A percentile compares a stretch with the other conserved stretches of the same genome.
phyloP scores from a whole-genome alignment of 768 basidiomycete species.

The Lentinula sp. region DNA sequence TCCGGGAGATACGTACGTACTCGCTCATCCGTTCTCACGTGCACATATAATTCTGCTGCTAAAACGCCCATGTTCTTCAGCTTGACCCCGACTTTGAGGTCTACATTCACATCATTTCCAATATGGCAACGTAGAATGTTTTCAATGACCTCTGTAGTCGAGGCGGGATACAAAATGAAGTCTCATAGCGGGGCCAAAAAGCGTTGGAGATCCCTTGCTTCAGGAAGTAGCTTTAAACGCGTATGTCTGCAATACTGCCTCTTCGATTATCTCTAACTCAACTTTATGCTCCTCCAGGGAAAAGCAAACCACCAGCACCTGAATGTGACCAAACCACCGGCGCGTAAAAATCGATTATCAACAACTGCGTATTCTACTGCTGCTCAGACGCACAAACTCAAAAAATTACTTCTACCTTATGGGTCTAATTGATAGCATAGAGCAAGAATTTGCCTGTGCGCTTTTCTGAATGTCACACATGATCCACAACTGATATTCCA shows the following conservation, averaged over 20 bases:
- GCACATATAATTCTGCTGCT: not conserved
- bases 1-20: not conserved
- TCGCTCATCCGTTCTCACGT: not conserved
- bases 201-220: conserved; percentile 68
- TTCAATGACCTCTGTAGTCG: conserved; percentile 48
- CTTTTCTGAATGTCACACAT: not conserved
- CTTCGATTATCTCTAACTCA: not conserved
- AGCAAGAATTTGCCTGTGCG: not conserved
- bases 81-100: conserved; percentile 3
- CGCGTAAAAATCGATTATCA: conserved; percentile 58
- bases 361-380: conserved; percentile 61
- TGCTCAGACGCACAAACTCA: conserved; percentile 61
- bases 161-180: conserved; percentile 74
- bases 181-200: conserved; percentile 80
- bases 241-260: conserved; percentile 31
- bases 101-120: conserved; percentile 7
- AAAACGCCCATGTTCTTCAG: conserved; percentile 16
- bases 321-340: conserved; percentile 62
- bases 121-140: conserved; percentile 35
- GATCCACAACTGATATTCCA: not conserved
- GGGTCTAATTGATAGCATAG: conserved; percentile 29
- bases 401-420: conserved; percentile 65
- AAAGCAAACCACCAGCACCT: conserved; percentile 70
- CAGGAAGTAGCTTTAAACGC: conserved; percentile 65
- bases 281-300: conserved; percentile 32